phyloP scores from a whole-genome alignment of 441 rosid species.

The Breynia disticha region DNA sequence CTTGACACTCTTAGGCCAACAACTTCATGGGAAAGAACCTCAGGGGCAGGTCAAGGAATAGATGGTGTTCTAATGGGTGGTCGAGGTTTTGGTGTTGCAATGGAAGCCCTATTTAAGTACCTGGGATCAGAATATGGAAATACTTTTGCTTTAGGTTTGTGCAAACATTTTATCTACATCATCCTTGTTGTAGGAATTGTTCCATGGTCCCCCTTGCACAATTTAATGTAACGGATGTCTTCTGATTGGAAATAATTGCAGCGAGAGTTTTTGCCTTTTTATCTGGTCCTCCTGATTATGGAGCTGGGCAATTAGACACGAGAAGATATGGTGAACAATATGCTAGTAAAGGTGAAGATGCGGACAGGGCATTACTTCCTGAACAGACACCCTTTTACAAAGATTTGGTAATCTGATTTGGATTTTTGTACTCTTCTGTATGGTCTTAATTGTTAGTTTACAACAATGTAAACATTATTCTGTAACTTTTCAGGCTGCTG shows the following conservation, averaged over 20 bases:
- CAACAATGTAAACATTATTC: conserved; percentile 28
- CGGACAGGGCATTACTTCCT: conserved; percentile 94
- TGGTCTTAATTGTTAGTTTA: conserved; percentile 12
- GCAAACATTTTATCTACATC: conserved; percentile 10
- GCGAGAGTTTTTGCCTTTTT: conserved; percentile 92
- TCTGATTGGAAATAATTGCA: conserved; percentile 26
- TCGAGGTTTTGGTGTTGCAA: conserved; percentile 92
- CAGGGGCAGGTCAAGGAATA: conserved; percentile 73
- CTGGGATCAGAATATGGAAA: conserved; percentile 94
- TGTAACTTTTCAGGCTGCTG: conserved; percentile 67
- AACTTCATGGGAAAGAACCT: conserved; percentile 91
- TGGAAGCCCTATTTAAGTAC: conserved; percentile 88
- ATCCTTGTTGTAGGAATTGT: too few species aligned
- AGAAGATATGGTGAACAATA: conserved; percentile 97
- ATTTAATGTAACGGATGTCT: too few species aligned
- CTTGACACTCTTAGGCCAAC: conserved; percentile 95
- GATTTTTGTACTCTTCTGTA: conserved; percentile 10
- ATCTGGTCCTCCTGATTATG: conserved; percentile 98
- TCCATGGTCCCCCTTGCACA: too few species aligned
- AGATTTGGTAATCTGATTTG: conserved; percentile 59
- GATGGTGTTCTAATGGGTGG: conserved; percentile 95
- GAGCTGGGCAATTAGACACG: conserved; percentile 94
- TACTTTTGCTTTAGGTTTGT: conserved; percentile 85
- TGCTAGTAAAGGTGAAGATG: conserved; percentile 97
- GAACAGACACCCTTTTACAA: conserved; percentile 95